phyloP scores from a whole-genome alignment of 1,284 basidiomycete species.

The Kwoniella shivajii region DNA sequence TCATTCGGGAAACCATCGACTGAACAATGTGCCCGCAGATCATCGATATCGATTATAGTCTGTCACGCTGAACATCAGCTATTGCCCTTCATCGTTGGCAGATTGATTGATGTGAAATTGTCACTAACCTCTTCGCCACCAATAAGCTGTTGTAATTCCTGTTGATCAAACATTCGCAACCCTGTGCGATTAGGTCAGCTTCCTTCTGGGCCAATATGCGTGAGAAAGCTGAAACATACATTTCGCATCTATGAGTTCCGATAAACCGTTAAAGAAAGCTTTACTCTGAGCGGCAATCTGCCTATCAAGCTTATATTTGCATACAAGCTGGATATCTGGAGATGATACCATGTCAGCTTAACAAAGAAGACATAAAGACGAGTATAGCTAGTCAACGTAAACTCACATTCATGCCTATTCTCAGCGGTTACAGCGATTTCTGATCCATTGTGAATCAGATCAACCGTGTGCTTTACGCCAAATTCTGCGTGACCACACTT shows the following conservation, averaged over 20 bases:
- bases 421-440: constrained; percentile 85
- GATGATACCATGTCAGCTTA: neutral
- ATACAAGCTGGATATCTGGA: constrained; percentile 78
- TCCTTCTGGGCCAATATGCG: neutral
- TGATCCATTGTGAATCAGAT: constrained; percentile 80
- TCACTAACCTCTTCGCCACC: constrained; percentile 68
- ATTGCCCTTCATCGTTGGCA: neutral
- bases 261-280: constrained; percentile 68
- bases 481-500: constrained; percentile 66
- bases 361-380: neutral
- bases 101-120: too few relatives aligned
- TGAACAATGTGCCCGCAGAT: constrained; percentile 71
- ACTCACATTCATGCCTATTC: constrained; percentile 73
- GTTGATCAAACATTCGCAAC: constrained; percentile 94
- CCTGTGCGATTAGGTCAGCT: constrained; percentile 19
- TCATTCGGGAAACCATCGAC: constrained; percentile 77
- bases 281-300: constrained; percentile 86
- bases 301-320: constrained; percentile 82
- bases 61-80: neutral
- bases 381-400: neutral
- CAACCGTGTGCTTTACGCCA: constrained; percentile 73
- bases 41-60: constrained; percentile 76
- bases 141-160: constrained; percentile 81
- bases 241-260: constrained; percentile 83
- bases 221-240: constrained; percentile 55